phyloP scores from a whole-genome alignment of 1,284 basidiomycete species.

The Ustilago nuda region DNA sequence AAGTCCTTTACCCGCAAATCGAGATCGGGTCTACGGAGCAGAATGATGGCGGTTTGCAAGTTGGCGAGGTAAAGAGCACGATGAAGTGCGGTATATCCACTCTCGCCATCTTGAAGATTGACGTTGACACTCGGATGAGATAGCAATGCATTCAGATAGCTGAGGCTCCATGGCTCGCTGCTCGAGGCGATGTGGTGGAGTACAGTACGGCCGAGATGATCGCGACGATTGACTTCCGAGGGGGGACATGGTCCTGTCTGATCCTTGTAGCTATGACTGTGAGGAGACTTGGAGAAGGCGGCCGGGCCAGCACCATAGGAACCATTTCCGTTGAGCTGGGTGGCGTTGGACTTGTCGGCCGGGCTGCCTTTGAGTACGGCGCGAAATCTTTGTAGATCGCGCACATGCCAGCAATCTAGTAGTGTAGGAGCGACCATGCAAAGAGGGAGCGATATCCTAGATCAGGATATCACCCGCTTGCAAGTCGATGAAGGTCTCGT shows the following conservation, averaged over 20 bases:
- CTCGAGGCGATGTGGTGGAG: constrained; percentile 83
- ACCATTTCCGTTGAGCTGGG: constrained; percentile 20
- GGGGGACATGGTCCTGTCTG: constrained; percentile 59
- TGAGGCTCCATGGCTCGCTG: constrained; percentile 75
- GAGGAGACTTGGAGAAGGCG: constrained; percentile 43
- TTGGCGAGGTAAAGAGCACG: constrained; percentile 90
- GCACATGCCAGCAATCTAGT: constrained; percentile 65
- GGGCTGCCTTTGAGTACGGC: constrained; percentile 59
- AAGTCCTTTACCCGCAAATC: constrained; percentile 83
- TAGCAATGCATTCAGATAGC: constrained; percentile 85
- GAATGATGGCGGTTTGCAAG: constrained; percentile 79
- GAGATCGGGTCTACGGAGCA: constrained; percentile 80
- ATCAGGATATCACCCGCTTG: constrained; percentile 50
- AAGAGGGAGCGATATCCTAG: constrained; percentile 43
- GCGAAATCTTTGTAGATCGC: constrained; percentile 63
- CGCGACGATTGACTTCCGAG: constrained; percentile 79
- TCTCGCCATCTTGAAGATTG: constrained; percentile 78
- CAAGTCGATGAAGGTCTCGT: constrained; percentile 31
- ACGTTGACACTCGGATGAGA: constrained; percentile 82
- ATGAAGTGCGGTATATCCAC: constrained; percentile 88
- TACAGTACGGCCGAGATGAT: constrained; percentile 80
- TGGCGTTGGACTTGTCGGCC: constrained; percentile 37
- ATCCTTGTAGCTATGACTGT: constrained; percentile 45
- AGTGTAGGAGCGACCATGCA: constrained; percentile 62
- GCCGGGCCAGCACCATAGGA: constrained; percentile 18